Conservation (phyloP, 768 basidiomycete species). For the Coprinopsis sp. region DNA sequence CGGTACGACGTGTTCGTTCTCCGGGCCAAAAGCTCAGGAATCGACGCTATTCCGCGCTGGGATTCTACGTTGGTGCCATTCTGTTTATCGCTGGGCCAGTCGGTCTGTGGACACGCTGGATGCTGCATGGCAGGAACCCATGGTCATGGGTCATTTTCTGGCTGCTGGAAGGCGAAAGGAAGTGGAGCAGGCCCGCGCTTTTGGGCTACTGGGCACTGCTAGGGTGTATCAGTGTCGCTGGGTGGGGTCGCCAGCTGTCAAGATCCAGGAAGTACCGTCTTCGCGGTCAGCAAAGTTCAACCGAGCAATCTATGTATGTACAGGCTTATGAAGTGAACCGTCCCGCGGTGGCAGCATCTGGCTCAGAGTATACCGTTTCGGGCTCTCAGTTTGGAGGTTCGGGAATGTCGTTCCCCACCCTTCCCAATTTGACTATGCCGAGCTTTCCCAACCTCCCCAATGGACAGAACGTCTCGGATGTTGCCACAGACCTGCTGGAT, state of each 20-base stretch:
- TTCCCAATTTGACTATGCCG: conserved; percentile 43
- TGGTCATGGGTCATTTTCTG: conserved; percentile 84
- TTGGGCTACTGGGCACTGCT: conserved; percentile 83
- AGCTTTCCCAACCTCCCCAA: conserved; percentile 51
- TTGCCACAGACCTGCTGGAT: conserved; percentile 67
- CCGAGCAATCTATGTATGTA: background rate
- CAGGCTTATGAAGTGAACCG: background rate
- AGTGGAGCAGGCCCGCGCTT: conserved; percentile 76
- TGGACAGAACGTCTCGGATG: conserved; percentile 40
- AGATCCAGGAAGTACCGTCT: conserved; percentile 66
- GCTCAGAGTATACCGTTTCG: conserved; percentile 5
- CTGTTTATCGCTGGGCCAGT: conserved; percentile 79
- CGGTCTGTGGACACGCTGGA: conserved; percentile 91
- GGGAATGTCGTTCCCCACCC: conserved; percentile 42
- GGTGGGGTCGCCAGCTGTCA: conserved; percentile 89
- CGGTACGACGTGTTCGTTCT: conserved; percentile 73
- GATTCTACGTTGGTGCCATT: conserved; percentile 74
- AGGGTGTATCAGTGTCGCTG: conserved; percentile 81
- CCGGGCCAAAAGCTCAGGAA: conserved; percentile 82
- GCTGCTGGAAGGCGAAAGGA: conserved; percentile 66
- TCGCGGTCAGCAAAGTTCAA: conserved; percentile 26
- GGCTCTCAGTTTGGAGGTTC: conserved; percentile 21
- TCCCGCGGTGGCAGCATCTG: background rate
- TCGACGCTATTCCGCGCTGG: conserved; percentile 77
- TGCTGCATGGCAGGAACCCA: conserved; percentile 74